A percentile compares a stretch with the other conserved stretches of the same genome.
Conservation (phyloP, 805 yeast species). For the Sugiyamaella chiloensis region DNA sequence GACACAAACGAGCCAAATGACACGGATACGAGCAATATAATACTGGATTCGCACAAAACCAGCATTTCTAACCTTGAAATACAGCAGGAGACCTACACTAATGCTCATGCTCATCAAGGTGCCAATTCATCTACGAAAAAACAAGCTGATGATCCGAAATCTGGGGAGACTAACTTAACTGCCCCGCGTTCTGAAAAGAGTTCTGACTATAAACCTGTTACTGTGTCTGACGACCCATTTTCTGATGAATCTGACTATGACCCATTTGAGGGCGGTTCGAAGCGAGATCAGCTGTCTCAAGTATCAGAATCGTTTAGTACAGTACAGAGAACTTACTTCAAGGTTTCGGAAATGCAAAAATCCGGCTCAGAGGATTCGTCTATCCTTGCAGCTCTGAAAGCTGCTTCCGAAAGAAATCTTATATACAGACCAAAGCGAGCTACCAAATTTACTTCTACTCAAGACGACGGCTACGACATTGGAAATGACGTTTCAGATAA, state of each 20-base stretch:
- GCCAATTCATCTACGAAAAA: too few species aligned
- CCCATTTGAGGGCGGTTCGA: too few species aligned
- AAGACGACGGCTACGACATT: conserved; percentile 11
- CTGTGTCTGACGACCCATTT: not conserved
- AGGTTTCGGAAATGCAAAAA: not conserved
- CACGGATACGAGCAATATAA: too few species aligned
- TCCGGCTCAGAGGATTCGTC: not conserved
- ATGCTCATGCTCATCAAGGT: too few species aligned
- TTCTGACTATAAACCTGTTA: too few species aligned
- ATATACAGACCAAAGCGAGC: not conserved
- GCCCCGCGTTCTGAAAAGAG: too few species aligned
- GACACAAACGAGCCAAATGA: too few species aligned
- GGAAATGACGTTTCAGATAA: conserved; percentile 7
- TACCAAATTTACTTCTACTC: not conserved
- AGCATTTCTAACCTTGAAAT: too few species aligned
- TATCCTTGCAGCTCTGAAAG: not conserved
- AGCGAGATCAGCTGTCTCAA: not conserved
- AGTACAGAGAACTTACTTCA: not conserved
- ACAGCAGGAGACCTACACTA: too few species aligned
- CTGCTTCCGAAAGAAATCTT: not conserved
- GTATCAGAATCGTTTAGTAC: not conserved
- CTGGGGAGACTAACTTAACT: too few species aligned
- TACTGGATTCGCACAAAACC: too few species aligned
- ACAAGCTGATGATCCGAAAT: too few species aligned
- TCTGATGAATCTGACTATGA: not conserved